phyloP scores from a whole-genome alignment of 2,329 filamentous ascomycete species.

The Cladosporium sp. region DNA sequence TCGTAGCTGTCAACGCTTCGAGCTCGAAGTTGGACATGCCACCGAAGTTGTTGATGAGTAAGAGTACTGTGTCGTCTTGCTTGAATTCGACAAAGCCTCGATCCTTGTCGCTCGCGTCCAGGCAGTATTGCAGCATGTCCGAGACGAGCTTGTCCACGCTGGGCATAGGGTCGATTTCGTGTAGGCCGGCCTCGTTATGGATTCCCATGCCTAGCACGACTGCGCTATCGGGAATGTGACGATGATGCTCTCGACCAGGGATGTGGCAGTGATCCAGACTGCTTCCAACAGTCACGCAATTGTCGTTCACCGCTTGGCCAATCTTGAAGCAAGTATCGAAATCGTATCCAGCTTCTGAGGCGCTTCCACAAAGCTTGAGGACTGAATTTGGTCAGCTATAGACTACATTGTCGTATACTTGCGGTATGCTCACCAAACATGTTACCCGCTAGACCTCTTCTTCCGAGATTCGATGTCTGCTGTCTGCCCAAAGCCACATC shows the following conservation, averaged over 20 bases:
- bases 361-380: conserved; percentile 44
- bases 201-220: conserved; percentile 47
- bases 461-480: conserved; percentile 46
- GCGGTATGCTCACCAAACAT: conserved; percentile 22
- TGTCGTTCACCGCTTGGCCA: conserved; percentile 40
- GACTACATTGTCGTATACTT: conserved; percentile 11
- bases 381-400: conserved; percentile 31
- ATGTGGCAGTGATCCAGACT: conserved; percentile 52
- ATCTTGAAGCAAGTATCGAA: conserved; percentile 45
- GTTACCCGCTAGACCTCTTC: conserved; percentile 50
- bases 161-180: conserved; percentile 45
- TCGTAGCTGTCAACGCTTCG: conserved; percentile 44
- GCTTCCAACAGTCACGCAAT: conserved; percentile 49
- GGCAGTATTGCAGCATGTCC: conserved; percentile 46
- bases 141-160: conserved; percentile 45
- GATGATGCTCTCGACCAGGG: conserved; percentile 48
- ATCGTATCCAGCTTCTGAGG: conserved; percentile 40
- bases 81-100: conserved; percentile 48
- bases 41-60: conserved; percentile 49
- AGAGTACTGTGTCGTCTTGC: conserved; percentile 40
- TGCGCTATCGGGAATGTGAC: conserved; percentile 33
- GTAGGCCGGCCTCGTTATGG: conserved; percentile 49
- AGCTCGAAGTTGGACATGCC: conserved; percentile 47
- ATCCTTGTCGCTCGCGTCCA: conserved; percentile 45
- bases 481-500: conserved; percentile 46